Percentiles rank a stretch among this genome's conserved stretches.
Evolutionary conservation across 257 asterid genomes (phyloP).

Genomic region (Solanum ossicruentum): DNA sequence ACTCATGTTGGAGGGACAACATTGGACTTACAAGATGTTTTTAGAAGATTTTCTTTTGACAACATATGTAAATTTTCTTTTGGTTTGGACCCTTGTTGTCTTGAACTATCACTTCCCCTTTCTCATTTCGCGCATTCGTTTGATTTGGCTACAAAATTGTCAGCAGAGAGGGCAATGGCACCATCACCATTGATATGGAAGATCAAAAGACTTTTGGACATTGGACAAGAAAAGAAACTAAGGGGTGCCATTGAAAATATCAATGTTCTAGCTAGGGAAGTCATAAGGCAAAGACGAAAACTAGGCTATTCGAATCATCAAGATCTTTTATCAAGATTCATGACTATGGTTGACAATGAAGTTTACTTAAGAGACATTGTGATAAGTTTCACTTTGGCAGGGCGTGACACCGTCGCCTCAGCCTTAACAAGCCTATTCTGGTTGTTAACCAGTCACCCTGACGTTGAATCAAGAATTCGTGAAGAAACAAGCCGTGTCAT

Average conservation of each 20-base stretch:
- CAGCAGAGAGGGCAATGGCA: conserved; percentile 34
- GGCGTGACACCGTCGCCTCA: conserved; percentile 29
- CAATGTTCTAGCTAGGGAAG: conserved; percentile 19
- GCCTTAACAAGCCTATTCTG: conserved; percentile 23
- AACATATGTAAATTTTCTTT: conserved; percentile 34
- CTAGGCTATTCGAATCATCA: conserved; percentile 8
- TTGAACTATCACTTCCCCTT: conserved; percentile 20
- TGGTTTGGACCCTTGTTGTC: conserved; percentile 32
- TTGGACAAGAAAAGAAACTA: conserved; percentile 25
- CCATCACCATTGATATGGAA: conserved; percentile 29
- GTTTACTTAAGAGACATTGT: conserved; percentile 24
- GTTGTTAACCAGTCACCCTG: conserved; percentile 18
- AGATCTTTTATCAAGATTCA: conserved; percentile 30
- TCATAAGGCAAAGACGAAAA: conserved; percentile 16
- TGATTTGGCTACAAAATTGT: conserved; percentile 28
- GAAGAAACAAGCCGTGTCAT: conserved; percentile 14
- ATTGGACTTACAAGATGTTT: conserved; percentile 32
- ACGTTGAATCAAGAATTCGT: conserved; percentile 8
- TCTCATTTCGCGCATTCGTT: conserved; percentile 24
- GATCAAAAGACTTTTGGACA: conserved; percentile 9
- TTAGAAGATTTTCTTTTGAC: conserved; percentile 26
- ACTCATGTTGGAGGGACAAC: neutral
- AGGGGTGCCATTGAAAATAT: conserved; percentile 7
- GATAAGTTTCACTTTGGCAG: conserved; percentile 28
- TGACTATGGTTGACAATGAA: conserved; percentile 15